Evolutionary conservation across 2,329 filamentous ascomycete species (phyloP).

Genomic region (Arthrobotrys sphaeroides): DNA sequence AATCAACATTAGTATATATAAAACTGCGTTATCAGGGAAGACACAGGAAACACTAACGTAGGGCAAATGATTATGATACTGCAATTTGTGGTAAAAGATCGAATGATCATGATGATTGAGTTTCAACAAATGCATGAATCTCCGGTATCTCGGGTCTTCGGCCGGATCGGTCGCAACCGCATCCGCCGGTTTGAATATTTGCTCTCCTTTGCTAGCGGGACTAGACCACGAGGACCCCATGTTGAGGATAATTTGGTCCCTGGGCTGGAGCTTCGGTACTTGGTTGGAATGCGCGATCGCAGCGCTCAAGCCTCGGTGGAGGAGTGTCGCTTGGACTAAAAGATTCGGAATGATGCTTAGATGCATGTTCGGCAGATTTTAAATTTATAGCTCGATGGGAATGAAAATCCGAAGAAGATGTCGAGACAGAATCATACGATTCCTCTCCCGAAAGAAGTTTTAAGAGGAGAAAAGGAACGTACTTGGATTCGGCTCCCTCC

Average conservation of each 20-base stretch:
- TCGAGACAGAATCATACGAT: slow-evolving; percentile 26
- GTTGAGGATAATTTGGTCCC: slow-evolving; percentile 33
- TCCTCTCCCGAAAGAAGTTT: background rate
- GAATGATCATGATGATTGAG: slow-evolving; percentile 44
- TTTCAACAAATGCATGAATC: slow-evolving; percentile 37
- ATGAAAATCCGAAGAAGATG: background rate
- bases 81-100: slow-evolving; percentile 37
- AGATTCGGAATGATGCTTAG: slow-evolving; percentile 38
- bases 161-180: slow-evolving; percentile 16
- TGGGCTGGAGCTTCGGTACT: slow-evolving; percentile 10
- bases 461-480: slow-evolving; percentile 6
- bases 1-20: background rate
- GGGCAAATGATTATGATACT: slow-evolving; percentile 49
- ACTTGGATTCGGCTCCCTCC: slow-evolving; percentile 15
- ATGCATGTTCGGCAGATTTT: slow-evolving; percentile 29
- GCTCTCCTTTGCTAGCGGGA: background rate
- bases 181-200: slow-evolving; percentile 31
- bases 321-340: slow-evolving; percentile 40
- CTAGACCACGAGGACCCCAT: slow-evolving; percentile 50
- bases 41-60: slow-evolving; percentile 14
- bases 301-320: slow-evolving; percentile 25
- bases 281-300: slow-evolving; percentile 3
- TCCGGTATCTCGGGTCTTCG: slow-evolving; percentile 41
- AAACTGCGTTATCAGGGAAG: background rate
- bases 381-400: background rate